These are phyloP conservation scores for Mortierella polycephala DNA, from an alignment of 371 early-diverging fungal genomes.

Conservation along the genomic window DNA sequence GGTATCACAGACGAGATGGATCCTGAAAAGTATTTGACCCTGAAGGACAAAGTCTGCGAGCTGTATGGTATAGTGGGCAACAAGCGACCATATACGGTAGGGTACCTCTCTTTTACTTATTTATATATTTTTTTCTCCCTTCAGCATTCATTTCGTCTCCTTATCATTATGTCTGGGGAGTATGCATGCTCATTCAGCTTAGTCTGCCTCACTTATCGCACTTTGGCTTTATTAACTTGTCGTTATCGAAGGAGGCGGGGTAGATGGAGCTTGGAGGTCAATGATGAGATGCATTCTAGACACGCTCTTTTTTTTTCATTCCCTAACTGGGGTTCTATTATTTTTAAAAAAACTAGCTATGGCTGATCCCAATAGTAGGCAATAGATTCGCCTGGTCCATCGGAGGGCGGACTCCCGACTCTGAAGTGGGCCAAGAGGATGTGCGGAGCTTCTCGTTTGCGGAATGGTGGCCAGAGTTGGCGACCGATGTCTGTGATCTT, in stretches of 20 bases:
- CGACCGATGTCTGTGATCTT: conserved; percentile 41
- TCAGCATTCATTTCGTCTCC: not conserved
- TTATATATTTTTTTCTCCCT: not conserved
- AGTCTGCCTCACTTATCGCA: too few relatives aligned
- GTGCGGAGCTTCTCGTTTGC: conserved; percentile 42
- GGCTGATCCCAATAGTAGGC: conserved; percentile 37
- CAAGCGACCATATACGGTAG: conserved; percentile 43
- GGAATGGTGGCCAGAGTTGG: conserved; percentile 46
- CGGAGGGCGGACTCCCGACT: conserved; percentile 34
- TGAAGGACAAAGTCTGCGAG: conserved; percentile 22
- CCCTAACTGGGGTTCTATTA: not conserved
- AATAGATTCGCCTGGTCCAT: conserved; percentile 51
- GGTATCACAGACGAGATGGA: conserved; percentile 42
- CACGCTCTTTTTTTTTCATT: too few relatives aligned
- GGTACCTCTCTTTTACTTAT: not conserved
- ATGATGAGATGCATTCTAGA: too few relatives aligned
- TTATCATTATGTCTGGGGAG: too few relatives aligned
- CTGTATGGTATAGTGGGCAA: conserved; percentile 43
- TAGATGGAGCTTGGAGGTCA: too few relatives aligned
- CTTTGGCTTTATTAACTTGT: too few relatives aligned
- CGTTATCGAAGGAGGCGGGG: too few relatives aligned
- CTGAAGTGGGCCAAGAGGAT: conserved; percentile 37
- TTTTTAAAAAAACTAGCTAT: conserved; percentile 21
- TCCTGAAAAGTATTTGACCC: conserved; percentile 27
- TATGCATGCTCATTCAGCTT: too few relatives aligned